Base-by-base conservation (phyloP, 139 green algal genomes). In the Spirogloea muscicola region DNA sequence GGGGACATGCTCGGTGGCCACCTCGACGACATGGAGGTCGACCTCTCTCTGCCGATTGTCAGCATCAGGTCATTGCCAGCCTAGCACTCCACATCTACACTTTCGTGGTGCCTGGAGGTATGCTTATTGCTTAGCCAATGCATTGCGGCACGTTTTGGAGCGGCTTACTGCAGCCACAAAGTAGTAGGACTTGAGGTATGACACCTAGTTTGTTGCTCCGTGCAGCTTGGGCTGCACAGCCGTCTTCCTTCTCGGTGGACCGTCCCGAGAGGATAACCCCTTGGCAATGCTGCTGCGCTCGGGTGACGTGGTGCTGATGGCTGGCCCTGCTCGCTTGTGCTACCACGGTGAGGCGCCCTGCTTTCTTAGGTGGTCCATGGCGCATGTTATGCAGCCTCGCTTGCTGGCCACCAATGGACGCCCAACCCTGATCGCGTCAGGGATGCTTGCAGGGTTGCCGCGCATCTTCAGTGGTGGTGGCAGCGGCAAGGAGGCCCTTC, bases 181-280 rank as follows among this genome's bases (percentile, higher is more conserved):
- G n/a, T n/a, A n/a, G n/a, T n/a, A n/a, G n/a, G n/a, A n/a, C n/a
- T n/a, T n/a, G n/a, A n/a, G n/a, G n/a, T n/a, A n/a, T n/a, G 16
- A 52, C 16, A 52, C 10, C 10, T 25, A 52, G 10, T 52, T 25
- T 52, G 44, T 25, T 52, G 13, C 13, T 25, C 44, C 3, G 29
- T 57, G 13, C 71, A 79, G 85, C 51, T 52, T 97, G 10, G 92
- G 92, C 21, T 92, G 87, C 77, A 72, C 82, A 38, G 92, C 86
- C 1, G 76, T 97, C 13, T 96, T 97, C 74, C 83, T 97, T 1
- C 84, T 96, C 27, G 92, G 92, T 0, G 88, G 90, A 1, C 38
- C 3, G 72, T 59, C n/a, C 0, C 65, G 65, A 2, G 86, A 92
- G 0, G 49, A 69, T 37, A 18, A 40, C 0, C 92, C 91, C 3